Evolutionary conservation across 176 grass and related monocot genomes (phyloP).

Genomic region (Canna indica): DNA sequence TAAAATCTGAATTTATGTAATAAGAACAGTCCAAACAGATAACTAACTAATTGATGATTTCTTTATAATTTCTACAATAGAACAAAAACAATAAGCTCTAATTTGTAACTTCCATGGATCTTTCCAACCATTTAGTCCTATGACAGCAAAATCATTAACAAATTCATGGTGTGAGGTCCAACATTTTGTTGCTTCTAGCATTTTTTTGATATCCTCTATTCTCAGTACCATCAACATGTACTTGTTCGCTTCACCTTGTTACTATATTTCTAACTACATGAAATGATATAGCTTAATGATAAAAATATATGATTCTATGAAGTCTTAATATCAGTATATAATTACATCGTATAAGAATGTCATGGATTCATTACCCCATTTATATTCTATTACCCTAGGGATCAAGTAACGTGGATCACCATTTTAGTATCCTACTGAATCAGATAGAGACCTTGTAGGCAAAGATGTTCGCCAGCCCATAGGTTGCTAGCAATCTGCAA

Average conservation of each 20-base stretch:
- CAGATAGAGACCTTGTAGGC: no score
- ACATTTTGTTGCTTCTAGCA: neutral
- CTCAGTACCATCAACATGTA: neutral
- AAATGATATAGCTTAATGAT: neutral
- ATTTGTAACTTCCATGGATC: neutral
- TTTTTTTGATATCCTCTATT: neutral
- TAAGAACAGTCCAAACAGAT: neutral
- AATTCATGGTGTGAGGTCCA: neutral
- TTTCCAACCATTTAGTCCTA: neutral
- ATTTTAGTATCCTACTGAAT: no score
- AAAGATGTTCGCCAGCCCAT: no score
- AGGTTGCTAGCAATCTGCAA: no score
- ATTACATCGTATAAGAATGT: neutral
- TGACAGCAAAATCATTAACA: neutral
- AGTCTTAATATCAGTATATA: neutral
- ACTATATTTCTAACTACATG: neutral
- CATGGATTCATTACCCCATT: neutral
- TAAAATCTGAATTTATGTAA: neutral
- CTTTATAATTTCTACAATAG: neutral
- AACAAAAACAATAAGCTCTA: neutral
- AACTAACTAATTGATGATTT: neutral
- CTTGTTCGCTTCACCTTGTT: neutral
- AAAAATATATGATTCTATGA: neutral
- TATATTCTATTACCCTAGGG: neutral
- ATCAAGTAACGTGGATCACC: no score